Percentiles rank a stretch among this genome's conserved stretches.
These are phyloP conservation scores for Neurospora tetraspora DNA, from an alignment of 495 filamentous ascomycete genomes.

Conservation along the genomic window DNA sequence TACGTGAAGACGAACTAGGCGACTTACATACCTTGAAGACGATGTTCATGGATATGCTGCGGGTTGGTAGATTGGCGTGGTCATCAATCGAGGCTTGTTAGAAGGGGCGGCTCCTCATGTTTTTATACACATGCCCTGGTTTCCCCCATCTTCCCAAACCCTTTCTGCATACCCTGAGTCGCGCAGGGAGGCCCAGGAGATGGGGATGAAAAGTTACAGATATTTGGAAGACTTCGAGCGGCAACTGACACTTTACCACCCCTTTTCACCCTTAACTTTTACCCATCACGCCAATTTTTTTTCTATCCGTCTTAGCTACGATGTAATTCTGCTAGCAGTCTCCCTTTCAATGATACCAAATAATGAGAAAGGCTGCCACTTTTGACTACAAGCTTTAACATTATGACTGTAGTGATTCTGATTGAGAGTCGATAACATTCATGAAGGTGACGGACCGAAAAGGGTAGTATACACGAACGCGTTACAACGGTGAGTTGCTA, in stretches of 20 bases:
- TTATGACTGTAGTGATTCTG: neutral
- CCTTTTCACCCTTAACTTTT: constrained; percentile 1
- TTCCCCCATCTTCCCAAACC: neutral
- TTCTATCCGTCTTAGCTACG: constrained; percentile 22
- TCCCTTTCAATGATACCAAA: constrained; percentile 32
- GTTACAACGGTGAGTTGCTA: neutral
- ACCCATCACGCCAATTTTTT: constrained; percentile 11
- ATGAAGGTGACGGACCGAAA: neutral
- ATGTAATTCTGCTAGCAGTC: constrained; percentile 33
- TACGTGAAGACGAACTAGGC: neutral
- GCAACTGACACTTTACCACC: neutral
- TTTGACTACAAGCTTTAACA: neutral
- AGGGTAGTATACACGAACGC: neutral
- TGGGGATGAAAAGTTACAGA: neutral
- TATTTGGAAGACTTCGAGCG: neutral
- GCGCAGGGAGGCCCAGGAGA: neutral
- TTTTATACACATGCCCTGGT: neutral
- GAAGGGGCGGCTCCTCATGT: neutral
- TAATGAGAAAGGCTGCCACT: constrained; percentile 32
- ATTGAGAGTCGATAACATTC: neutral
- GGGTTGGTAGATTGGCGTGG: neutral
- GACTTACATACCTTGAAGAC: constrained; percentile 2
- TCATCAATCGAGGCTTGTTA: neutral
- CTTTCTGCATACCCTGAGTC: neutral
- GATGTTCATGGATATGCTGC: constrained; percentile 11